Evolutionary conservation across 768 basidiomycete species (phyloP), one percentile per base, ranked within the genome.

Genomic region (Phaffia tasmanica): DNA sequence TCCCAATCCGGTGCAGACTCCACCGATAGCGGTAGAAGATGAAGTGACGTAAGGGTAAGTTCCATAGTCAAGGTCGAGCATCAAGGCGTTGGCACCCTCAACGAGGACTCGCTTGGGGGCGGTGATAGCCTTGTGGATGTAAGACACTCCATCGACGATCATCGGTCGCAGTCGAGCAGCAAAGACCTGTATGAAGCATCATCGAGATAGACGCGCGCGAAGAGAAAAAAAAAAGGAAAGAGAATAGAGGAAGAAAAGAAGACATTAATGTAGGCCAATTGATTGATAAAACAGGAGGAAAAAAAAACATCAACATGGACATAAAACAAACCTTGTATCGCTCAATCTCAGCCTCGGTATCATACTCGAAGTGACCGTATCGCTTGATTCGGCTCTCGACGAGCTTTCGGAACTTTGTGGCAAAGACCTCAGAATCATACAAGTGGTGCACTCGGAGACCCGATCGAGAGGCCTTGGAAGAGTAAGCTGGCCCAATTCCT

Each of bases 11-110:
- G 93, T 98, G 79, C 89, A 91, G 47, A 97, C 91, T 60, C 95
- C 95, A 35, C 95, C 95, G 66, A 98, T 87, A 42, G 85, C 81
- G 11, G 95, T 98, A 11, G 89, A 85, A 0, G 90, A 93, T 14
- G 91, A 94, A 0, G 95, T 99, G 69, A 99, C 95, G 76, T 81
- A 99, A 1, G 95, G 95, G 77, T 99, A 99, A 5, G 95, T 99
- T 30, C 95, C 95, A 74, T 88, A 92, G 77, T 99, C 95, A 70
- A 99, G 80, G 75, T 99, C 95, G 66, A 99, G 86, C 95, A 99
- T 95, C 68, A 98, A 80, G 1, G 95, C 95, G 74, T 99, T 98
- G 63, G 95, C 95, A 30, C 95, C 95, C 76, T 99, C 95, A 66
- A 98, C 88, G 42, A 99, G 84, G 55, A 98, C 80, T 50, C 79